Evolutionary conservation across 2,329 filamentous ascomycete genomes (phyloP), one percentile per base, ranked within the genome.

Genomic region (Penicillium nordicum): DNA sequence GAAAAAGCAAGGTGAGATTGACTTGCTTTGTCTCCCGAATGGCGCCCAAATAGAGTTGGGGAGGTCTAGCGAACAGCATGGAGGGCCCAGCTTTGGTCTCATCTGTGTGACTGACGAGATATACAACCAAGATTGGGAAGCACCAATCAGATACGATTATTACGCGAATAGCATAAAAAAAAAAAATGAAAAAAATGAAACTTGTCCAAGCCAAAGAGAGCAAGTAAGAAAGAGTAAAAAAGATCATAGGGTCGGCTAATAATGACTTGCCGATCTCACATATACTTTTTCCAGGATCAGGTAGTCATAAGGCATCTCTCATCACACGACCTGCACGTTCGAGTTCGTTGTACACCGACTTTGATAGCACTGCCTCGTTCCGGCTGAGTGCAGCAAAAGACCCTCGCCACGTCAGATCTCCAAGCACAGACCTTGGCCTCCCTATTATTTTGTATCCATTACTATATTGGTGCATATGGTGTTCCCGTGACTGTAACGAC

Each of bases 401-500:
- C 25, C 47, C 48, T 52, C 42, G 52, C 52, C 52, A 55, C 52
- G 52, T 55, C 52, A 55, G 52, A 55, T 55, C 34, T 5, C 38
- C 16, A 34, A 44, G 45, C 36, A 53, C 44, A 50, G 52, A 43
- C 46, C 46, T 41, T 49, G 29, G n/a, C 21, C 16, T 27, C 41
- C 29, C 21, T 43, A 10, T 54, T n/a, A 36, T 36, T 43, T 43
- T 12, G 18, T 45, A 29, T 8, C 18, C 23, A 46, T 37, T 36
- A 40, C 48, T 43, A 46, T 23, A 55, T 52, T 55, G 40, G 41
- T 41, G 8, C 47, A 60, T 59, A 58, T 58, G 52, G 48, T 59
- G 62, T 63, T 68, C 66, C 65, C 65, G 65, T 68, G 66, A 68
- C 61, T 48, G 49, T 55, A 45, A 37, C 21, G 47, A 50, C 64